phyloP scores from a whole-genome alignment of 2,329 filamentous ascomycete species.

The Acrodontium crateriforme region DNA sequence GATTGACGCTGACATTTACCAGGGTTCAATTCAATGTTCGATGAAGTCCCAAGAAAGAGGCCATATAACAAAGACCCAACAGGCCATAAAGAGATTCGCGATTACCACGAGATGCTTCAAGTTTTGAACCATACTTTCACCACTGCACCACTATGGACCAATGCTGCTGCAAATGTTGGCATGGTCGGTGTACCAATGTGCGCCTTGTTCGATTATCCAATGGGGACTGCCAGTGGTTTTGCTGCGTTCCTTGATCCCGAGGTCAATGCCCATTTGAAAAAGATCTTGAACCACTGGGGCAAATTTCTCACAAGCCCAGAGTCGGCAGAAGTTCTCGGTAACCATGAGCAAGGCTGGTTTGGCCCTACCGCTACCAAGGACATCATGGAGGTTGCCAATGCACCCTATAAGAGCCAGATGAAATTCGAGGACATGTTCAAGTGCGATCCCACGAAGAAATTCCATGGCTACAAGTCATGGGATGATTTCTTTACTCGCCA shows the following conservation, averaged over 20 bases:
- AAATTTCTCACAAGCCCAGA: slow-evolving; percentile 22
- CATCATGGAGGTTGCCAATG: slow-evolving; percentile 21
- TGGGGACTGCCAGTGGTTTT: slow-evolving; percentile 41
- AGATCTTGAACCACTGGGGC: slow-evolving; percentile 37
- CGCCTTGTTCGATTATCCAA: slow-evolving; percentile 45
- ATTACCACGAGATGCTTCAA: slow-evolving; percentile 52
- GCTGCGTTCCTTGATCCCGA: slow-evolving; percentile 40
- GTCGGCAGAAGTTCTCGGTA: slow-evolving; percentile 25
- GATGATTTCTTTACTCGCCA: slow-evolving; percentile 55
- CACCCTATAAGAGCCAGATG: slow-evolving; percentile 12
- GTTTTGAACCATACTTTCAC: slow-evolving; percentile 46
- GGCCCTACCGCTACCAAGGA: slow-evolving; percentile 25
- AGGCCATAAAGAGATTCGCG: slow-evolving; percentile 47
- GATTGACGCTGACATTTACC: too few species aligned
- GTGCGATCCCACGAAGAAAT: slow-evolving; percentile 40
- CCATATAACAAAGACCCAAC: slow-evolving; percentile 49
- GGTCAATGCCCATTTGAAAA: slow-evolving; percentile 39
- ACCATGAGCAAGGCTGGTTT: slow-evolving; percentile 27
- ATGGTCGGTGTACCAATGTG: slow-evolving; percentile 44
- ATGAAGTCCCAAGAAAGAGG: slow-evolving; percentile 46
- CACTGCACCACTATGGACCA: slow-evolving; percentile 28
- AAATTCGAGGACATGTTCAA: slow-evolving; percentile 41
- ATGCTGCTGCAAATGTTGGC: slow-evolving; percentile 25
- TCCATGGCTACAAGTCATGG: slow-evolving; percentile 53
- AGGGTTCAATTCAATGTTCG: slow-evolving; percentile 50